Base-by-base conservation (phyloP, 768 basidiomycete genomes). In the Mycena chlorophos region DNA sequence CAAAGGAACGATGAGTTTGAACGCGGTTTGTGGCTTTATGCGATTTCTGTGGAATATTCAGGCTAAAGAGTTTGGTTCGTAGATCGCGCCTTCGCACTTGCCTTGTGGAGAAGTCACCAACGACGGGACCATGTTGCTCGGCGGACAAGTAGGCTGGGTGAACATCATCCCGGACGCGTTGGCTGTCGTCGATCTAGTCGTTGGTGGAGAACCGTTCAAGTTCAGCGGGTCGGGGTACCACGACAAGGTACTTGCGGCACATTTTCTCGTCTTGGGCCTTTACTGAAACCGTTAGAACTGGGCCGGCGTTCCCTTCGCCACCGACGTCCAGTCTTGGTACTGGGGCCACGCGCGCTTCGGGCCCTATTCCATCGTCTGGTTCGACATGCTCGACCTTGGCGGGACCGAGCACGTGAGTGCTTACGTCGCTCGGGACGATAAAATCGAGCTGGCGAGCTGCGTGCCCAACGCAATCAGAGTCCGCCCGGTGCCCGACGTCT, bases 311-410 rank as follows among this genome's bases (percentile, higher is more conserved):
- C 60, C 56, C 1, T 55, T 61, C 43, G 25, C 3, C 13, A 22
- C 14, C 16, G 49, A 20, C 40, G 37, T 58, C 3, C 26, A 5
- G 17, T 47, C 34, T 26, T 61, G 56, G 56, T 50, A 54, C 38
- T 61, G 60, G 60, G 60, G 60, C 26, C 60, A 62, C 42, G 57
- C 54, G 3, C 42, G 61, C 13, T 8, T 62, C 14, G 61, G 61
- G 1, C 57, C 61, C 1, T 62, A 62, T 34, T 58, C 57, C 50
- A 39, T 62, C 57, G 56, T 62, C 19, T 62, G 57, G 61, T 58
- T 58, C 46, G 49, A 58, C 28, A 13, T 51, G 22, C 40, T 57
- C n/a, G 48, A 19, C 12, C 17, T 27, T 12, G 47, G 49, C 27
- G 61, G 61, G 23, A 39, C 37, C 39, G 48, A 57, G 43, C 51